Evolutionary conservation across 169 alveolate species (phyloP).

Genomic region (Plasmodium knowlesi): DNA sequence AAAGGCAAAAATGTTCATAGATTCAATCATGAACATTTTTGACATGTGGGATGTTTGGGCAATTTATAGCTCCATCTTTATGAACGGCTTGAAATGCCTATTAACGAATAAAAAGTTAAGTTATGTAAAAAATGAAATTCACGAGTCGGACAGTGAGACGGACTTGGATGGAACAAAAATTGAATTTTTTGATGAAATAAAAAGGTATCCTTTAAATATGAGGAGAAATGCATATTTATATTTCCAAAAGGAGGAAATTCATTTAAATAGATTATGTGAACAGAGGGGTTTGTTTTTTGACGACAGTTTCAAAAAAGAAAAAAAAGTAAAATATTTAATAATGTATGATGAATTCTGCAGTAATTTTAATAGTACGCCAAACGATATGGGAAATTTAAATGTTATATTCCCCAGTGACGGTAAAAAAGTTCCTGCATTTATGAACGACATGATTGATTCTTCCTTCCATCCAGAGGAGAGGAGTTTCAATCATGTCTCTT

Average conservation of each 20-base stretch:
- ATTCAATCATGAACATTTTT: constrained; percentile 34
- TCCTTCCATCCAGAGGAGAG: neutral
- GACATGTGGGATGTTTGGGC: constrained; percentile 62
- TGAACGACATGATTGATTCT: neutral
- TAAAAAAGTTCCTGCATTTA: neutral
- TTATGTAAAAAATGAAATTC: constrained; percentile 39
- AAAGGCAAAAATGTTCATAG: constrained; percentile 40
- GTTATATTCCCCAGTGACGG: constrained; percentile 10
- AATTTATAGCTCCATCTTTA: constrained; percentile 22
- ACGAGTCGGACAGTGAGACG: constrained; percentile 12
- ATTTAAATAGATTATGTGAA: constrained; percentile 61
- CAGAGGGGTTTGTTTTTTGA: constrained; percentile 66
- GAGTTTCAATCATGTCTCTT: neutral
- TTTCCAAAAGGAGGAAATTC: constrained; percentile 33
- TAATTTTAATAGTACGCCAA: constrained; percentile 10
- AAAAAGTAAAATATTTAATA: constrained; percentile 57
- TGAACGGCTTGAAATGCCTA: constrained; percentile 64
- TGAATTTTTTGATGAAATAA: constrained; percentile 58
- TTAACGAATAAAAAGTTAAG: constrained; percentile 37
- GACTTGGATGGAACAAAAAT: constrained; percentile 57
- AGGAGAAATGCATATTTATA: constrained; percentile 65
- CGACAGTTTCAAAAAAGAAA: constrained; percentile 39
- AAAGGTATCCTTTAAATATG: constrained; percentile 51
- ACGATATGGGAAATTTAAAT: constrained; percentile 3
- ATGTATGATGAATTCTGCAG: constrained; percentile 63